Evolutionary conservation across 2,329 filamentous ascomycete genomes (phyloP), one percentile per base, ranked within the genome.

Genomic region (Hirsutella rhossiliensis): DNA sequence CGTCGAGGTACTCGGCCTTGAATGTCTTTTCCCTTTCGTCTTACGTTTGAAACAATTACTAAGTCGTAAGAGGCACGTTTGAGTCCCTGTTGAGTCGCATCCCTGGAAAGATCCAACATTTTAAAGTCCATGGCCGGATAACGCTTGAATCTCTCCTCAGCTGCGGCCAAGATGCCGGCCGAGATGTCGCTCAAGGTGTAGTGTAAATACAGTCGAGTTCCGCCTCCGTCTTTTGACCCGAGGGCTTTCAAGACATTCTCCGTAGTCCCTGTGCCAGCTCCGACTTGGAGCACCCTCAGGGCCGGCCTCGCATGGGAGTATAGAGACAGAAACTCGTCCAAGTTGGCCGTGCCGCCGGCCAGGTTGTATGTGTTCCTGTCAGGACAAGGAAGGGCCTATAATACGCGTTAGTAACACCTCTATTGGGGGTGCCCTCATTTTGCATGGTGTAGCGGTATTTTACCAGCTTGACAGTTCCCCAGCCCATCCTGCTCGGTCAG

Each of bases 151-250:
- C 47, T 41, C 12, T 56, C 47, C 38, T 49, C 43, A 4, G 56
- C 57, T 4, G 42, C 34, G 1, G 40, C 31, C 15, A 60, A 54
- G 47, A 53, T 56, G 0, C 50, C 48, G 2, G 48, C 38, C 0
- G 49, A 53, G 8, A 51, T 45, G 40, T 58, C 55, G 2, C 55
- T 60, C 39, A 51, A 58, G 3, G 44, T 47, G 37, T 60, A 60
- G 6, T 43, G 43, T n/a, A 43, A 41, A 28, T 45, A 50, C 29
- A 30, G 7, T 13, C 29, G 29, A 13, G 29, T 13, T 13, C 29
- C 29, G 29, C 29, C 29, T 30, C 29, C 13, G 29, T 30, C 29
- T 30, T 30, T 7, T 7, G 29, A 30, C 7, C 29, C 29, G 13
- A 30, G 7, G 6, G 32, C 32, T 11, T 34, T n/a, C 13, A 34